These are phyloP conservation scores for Solanum chilense DNA, from an alignment of 257 asterid species.

Conservation along the genomic window DNA sequence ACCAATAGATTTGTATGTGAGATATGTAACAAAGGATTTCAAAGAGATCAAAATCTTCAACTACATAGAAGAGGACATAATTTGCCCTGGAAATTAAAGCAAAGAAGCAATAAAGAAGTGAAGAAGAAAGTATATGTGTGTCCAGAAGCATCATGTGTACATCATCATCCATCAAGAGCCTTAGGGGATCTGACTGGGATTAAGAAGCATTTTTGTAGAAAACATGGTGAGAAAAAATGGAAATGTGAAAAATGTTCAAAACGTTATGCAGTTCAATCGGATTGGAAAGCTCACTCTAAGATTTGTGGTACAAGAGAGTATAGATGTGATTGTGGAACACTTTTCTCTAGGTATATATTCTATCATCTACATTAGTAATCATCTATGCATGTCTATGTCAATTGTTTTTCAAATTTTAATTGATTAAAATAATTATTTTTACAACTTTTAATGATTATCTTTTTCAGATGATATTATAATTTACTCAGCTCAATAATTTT, in stretches of 20 bases:
- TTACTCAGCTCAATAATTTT: neutral
- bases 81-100: slow-evolving; percentile 71
- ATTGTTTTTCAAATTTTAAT: too few species aligned
- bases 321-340: slow-evolving; percentile 70
- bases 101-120: slow-evolving; percentile 38
- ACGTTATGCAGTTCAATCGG: slow-evolving; percentile 68
- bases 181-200: slow-evolving; percentile 66
- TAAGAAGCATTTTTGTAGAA: slow-evolving; percentile 54
- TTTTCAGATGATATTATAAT: neutral
- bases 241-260: slow-evolving; percentile 67
- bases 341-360: slow-evolving; percentile 39
- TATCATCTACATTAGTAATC: too few species aligned
- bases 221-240: slow-evolving; percentile 79
- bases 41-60: slow-evolving; percentile 68
- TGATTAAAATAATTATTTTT: too few species aligned
- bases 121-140: slow-evolving; percentile 56
- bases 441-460: too few species aligned
- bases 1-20: slow-evolving; percentile 66
- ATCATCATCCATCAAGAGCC: slow-evolving; percentile 57
- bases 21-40: slow-evolving; percentile 69
- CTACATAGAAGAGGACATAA: slow-evolving; percentile 65
- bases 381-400: too few species aligned
- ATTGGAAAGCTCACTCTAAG: slow-evolving; percentile 80
- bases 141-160: slow-evolving; percentile 60
- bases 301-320: slow-evolving; percentile 73